Evolutionary conservation across 306 rosid species (phyloP).

Genomic region (Lagenaria siceraria): DNA sequence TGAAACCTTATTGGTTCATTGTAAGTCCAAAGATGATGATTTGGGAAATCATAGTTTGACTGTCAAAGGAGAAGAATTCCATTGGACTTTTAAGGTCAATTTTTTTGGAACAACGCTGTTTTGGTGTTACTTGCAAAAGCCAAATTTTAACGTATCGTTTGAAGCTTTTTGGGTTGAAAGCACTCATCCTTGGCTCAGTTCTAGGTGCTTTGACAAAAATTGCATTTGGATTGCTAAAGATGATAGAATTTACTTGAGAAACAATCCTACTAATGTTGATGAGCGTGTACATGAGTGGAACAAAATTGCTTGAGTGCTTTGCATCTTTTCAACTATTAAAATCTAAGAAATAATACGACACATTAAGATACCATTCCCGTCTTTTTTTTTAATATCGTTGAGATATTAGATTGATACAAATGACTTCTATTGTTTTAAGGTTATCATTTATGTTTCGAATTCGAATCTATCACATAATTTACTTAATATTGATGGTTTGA

Average conservation of each 20-base stretch:
- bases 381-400: neutral
- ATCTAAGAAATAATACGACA: neutral
- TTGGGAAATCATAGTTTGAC: neutral
- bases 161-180: neutral
- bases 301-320: neutral
- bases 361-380: neutral
- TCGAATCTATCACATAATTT: no score
- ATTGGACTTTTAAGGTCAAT: constrained; percentile 3
- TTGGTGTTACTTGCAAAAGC: neutral
- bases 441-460: no score
- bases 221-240: constrained; percentile 5
- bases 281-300: neutral
- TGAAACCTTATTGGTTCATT: no score
- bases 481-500: no score
- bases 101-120: neutral
- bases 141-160: neutral
- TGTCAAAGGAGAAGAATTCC: neutral
- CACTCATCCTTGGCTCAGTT: neutral
- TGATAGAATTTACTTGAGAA: constrained; percentile 2
- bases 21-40: constrained; percentile 7
- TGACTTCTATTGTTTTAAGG: no score
- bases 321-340: neutral
- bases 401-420: neutral
- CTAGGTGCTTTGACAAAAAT: neutral
- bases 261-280: neutral